Base-by-base conservation (phyloP, 192 early-diverging fungal species). In the Chytriomyces confervae region DNA sequence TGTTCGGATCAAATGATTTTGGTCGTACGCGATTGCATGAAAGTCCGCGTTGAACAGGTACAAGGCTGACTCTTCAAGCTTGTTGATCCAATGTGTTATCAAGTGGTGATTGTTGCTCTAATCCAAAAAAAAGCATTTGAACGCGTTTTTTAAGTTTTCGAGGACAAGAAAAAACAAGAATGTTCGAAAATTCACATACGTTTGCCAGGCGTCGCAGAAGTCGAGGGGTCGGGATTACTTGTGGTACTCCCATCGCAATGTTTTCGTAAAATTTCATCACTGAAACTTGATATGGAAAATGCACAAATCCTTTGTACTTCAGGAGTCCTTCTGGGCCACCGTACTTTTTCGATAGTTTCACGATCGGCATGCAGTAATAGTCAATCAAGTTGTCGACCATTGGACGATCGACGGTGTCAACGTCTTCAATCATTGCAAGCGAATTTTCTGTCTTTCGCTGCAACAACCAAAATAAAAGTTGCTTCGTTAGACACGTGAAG, bases 221-320 rank as follows among this genome's bases (percentile, higher is more conserved):
- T 53, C 68, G 7, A 7, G 77, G 77, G 7, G 77, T 78, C 11
- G 77, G 77, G 5, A 78, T 11, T 10, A 72, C 60, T 63, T 70
- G 68, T 78, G 70, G 69, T 9, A 78, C 67, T n/a, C 77, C 77
- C n/a, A n/a, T 11, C 13, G 77, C 68, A 47, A 78, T 49, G 62
- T 78, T 78, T 61, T 78, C 77, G 29, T 78, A 78, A 72, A 78
- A 78, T 57, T 78, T 78, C 77, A 78, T 78, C 18, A 72, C 50
- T 27, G 51, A 61, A 7, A 72, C 62, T 71, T 78, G 77, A 53
- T 78, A 78, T 16, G 77, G 77, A 50, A 78, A 78, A 9, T 61
- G 20, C 20, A 78, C 8, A 27, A 71, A 69, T 9, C 18, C 77
- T 43, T 78, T 78, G 70, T 78, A 78, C 23, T 70, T n/a, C n/a